Conservation (phyloP, 2,329 filamentous ascomycete genomes). For the Aspergillus tanneri region DNA sequence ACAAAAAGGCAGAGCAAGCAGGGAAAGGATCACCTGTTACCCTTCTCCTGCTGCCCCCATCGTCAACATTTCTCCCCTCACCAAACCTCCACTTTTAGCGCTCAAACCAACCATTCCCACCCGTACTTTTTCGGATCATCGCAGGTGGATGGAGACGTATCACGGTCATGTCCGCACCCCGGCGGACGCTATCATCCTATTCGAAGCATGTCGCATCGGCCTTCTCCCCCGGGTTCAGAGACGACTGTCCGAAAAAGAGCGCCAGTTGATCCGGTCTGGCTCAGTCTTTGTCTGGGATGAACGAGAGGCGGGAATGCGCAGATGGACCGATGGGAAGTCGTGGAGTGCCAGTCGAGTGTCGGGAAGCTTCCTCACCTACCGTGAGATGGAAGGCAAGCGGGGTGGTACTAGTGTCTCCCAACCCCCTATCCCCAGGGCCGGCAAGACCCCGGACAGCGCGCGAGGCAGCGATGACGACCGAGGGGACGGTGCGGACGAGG, state of each 20-base stretch:
- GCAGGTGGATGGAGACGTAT: constrained; percentile 82
- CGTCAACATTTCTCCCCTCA: constrained; percentile 15
- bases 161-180: constrained; percentile 94
- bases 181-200: constrained; percentile 94
- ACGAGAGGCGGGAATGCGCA: constrained; percentile 92
- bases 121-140: constrained; percentile 22
- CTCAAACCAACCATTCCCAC: constrained; percentile 18
- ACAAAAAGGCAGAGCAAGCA: constrained; percentile 1
- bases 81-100: constrained; percentile 18
- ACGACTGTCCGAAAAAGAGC: constrained; percentile 91
- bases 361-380: constrained; percentile 93
- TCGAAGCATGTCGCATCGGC: constrained; percentile 90
- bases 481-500: constrained; percentile 65
- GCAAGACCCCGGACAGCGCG: constrained; percentile 80
- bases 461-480: constrained; percentile 81
- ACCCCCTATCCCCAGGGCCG: constrained; percentile 55
- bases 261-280: constrained; percentile 91
- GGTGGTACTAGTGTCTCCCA: constrained; percentile 70
- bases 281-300: constrained; percentile 99
- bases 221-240: constrained; percentile 88
- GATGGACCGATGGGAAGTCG: constrained; percentile 98
- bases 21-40: neutral
- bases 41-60: constrained; percentile 8
- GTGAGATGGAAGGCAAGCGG: constrained; percentile 98
- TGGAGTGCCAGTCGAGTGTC: constrained; percentile 98